Conservation (phyloP, 2,329 filamentous ascomycete genomes). For the Fusarium azukiicola region DNA sequence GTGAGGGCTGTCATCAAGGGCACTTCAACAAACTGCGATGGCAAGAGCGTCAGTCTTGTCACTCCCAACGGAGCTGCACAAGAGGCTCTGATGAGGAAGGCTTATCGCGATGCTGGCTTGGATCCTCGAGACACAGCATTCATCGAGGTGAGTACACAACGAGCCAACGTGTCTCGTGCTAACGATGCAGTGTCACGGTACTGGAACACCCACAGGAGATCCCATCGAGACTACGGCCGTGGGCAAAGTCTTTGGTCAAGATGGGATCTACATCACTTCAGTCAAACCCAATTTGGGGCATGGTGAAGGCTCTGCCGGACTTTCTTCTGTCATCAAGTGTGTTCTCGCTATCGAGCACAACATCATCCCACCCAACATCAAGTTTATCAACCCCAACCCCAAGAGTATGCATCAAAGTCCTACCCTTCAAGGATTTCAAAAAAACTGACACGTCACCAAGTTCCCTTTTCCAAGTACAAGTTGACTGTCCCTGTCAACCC, state of each 20-base stretch:
- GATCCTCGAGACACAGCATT: constrained; percentile 42
- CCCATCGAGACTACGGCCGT: constrained; percentile 39
- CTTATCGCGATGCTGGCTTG: constrained; percentile 52
- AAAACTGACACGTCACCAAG: neutral
- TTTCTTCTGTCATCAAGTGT: constrained; percentile 54
- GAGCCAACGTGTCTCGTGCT: neutral
- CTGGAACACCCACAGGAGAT: constrained; percentile 48
- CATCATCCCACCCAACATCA: constrained; percentile 51
- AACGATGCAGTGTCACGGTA: constrained; percentile 44
- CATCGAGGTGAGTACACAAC: constrained; percentile 6
- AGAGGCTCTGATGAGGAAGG: constrained; percentile 55
- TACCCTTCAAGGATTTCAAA: neutral
- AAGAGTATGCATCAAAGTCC: constrained; percentile 35
- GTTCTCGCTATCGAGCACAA: constrained; percentile 49
- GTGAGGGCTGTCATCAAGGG: constrained; percentile 20
- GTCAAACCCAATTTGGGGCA: constrained; percentile 67
- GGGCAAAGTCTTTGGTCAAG: constrained; percentile 15
- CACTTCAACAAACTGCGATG: constrained; percentile 18
- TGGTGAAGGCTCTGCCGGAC: constrained; percentile 48
- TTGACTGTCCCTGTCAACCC: constrained; percentile 38
- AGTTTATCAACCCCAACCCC: constrained; percentile 48
- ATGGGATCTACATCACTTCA: neutral
- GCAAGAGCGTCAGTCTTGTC: neutral
- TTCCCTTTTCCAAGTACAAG: constrained; percentile 5
- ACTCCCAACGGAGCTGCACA: constrained; percentile 51